Conservation (phyloP, 352 stramenopile genomes). For the Globisporangium radiosum region DNA sequence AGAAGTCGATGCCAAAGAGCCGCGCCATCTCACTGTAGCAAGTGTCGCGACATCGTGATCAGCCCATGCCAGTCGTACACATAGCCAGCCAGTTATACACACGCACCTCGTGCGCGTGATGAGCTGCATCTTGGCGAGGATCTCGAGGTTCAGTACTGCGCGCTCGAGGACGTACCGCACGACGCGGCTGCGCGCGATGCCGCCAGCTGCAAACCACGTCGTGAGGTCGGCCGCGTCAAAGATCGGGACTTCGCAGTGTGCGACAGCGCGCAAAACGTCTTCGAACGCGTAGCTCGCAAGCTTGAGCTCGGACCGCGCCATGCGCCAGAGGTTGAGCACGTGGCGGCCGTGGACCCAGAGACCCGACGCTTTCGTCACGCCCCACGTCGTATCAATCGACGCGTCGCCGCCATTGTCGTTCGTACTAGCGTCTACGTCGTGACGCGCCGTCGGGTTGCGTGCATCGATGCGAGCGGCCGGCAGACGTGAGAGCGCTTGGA, state of each 20-base stretch:
- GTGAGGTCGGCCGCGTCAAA: conserved; percentile 56
- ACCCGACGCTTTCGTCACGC: conserved; percentile 75
- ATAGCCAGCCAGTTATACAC: too few relatives aligned
- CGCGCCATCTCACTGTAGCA: conserved; percentile 85
- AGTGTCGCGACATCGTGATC: too few relatives aligned
- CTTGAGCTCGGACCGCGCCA: conserved; percentile 84
- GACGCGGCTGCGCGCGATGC: conserved; percentile 41
- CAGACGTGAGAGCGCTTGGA: conserved; percentile 60
- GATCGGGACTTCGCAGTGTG: conserved; percentile 56
- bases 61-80: too few relatives aligned
- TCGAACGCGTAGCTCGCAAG: conserved; percentile 76
- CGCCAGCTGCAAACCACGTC: conserved; percentile 41
- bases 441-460: conserved; percentile 29
- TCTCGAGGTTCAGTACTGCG: conserved; percentile 54
- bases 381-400: conserved; percentile 71
- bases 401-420: conserved; percentile 19
- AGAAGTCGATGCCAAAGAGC: conserved; percentile 93
- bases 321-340: conserved; percentile 91
- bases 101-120: conserved; percentile 70
- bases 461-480: conserved; percentile 43
- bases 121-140: conserved; percentile 82
- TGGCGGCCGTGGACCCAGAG: conserved; percentile 88
- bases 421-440: not conserved
- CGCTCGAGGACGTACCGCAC: conserved; percentile 41
- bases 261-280: conserved; percentile 58